These are phyloP conservation scores for Cystoderma amianthinum DNA, from an alignment of 768 basidiomycete genomes.

Conservation along the genomic window DNA sequence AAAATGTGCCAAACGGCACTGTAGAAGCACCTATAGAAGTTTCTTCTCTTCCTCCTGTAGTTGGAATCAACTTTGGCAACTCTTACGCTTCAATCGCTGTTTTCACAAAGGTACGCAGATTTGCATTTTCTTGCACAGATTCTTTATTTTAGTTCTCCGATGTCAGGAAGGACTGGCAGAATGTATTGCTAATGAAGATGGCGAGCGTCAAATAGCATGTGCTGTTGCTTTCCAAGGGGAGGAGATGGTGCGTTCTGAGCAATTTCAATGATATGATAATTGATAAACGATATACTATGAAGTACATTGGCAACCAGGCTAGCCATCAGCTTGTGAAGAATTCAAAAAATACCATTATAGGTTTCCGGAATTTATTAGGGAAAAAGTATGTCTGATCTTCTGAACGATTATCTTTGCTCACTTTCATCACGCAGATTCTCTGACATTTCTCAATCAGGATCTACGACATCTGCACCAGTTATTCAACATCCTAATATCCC, in stretches of 20 bases:
- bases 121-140: too few relatives aligned
- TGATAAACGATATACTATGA: conserved; percentile 8
- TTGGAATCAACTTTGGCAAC: conserved; percentile 97
- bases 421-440: conserved; percentile 49
- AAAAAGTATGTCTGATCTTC: conserved; percentile 56
- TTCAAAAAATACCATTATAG: conserved; percentile 87
- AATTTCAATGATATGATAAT: conserved; percentile 1
- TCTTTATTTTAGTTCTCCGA: conserved; percentile 3
- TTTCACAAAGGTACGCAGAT: conserved; percentile 74
- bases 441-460: conserved; percentile 51
- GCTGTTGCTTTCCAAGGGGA: conserved; percentile 89
- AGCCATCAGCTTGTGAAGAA: conserved; percentile 95
- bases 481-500: conserved; percentile 68
- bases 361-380: conserved; percentile 89
- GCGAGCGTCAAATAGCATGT: conserved; percentile 95
- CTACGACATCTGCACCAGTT: conserved; percentile 58
- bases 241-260: conserved; percentile 60
- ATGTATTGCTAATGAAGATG: conserved; percentile 97
- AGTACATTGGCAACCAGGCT: conserved; percentile 97
- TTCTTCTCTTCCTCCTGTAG: conserved; percentile 48
- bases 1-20: conserved; percentile 42
- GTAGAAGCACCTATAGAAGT: conserved; percentile 30
- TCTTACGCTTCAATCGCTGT: conserved; percentile 94
- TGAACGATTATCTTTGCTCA: not conserved
- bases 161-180: conserved; percentile 90